Percentiles rank a stretch among this genome's conserved stretches.
Conservation (phyloP, 768 basidiomycete genomes). For the Chalciporus piperatus region DNA sequence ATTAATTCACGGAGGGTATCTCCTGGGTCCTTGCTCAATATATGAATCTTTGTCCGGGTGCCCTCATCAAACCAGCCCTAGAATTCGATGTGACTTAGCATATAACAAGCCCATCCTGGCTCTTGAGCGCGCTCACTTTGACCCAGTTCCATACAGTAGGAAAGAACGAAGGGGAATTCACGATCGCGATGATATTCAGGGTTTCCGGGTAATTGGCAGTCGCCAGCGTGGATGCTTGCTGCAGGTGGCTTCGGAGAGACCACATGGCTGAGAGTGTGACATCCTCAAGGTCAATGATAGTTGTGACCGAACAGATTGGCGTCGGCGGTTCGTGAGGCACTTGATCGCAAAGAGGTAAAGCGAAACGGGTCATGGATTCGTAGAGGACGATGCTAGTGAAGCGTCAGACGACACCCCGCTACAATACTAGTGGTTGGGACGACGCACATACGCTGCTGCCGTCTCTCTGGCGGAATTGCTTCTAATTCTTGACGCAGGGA, state of each 20-base stretch:
- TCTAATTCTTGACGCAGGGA: conserved; percentile 60
- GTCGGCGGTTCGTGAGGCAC: conserved; percentile 52
- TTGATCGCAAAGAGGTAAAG: conserved; percentile 58
- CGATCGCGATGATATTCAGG: conserved; percentile 59
- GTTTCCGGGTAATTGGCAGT: conserved; percentile 85
- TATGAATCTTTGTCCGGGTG: conserved; percentile 73
- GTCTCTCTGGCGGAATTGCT: conserved; percentile 47
- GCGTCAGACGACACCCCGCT: not conserved
- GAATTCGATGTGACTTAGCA: not conserved
- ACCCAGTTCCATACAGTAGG: conserved; percentile 83
- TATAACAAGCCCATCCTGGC: not conserved
- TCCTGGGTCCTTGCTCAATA: conserved; percentile 63
- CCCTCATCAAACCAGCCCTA: conserved; percentile 80
- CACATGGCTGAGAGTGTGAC: conserved; percentile 66
- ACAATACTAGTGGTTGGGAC: too few species aligned
- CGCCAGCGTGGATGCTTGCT: conserved; percentile 71
- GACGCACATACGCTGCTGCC: conserved; percentile 70
- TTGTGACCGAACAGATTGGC: conserved; percentile 58
- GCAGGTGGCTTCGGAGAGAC: conserved; percentile 66
- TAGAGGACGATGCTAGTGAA: conserved; percentile 54
- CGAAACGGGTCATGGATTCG: conserved; percentile 65
- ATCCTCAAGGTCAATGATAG: conserved; percentile 71
- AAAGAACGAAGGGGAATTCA: conserved; percentile 83
- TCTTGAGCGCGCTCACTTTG: conserved; percentile 43
- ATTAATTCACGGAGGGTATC: conserved; percentile 51